phyloP scores from a whole-genome alignment of 805 yeast species.

The Priceomyces haplophilus region DNA sequence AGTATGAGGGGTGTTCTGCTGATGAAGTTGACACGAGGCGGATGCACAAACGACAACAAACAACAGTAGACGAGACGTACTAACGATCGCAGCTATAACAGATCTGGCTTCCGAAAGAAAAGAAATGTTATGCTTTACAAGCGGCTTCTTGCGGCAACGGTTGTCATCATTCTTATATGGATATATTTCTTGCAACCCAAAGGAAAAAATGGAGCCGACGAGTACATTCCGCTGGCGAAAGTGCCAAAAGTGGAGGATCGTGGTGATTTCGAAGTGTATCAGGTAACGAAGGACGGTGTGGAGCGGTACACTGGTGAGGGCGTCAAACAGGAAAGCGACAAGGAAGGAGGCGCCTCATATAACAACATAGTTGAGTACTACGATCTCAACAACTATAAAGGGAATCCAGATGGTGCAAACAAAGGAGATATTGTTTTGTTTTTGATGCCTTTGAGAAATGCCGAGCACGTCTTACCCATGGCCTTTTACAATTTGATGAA shows the following conservation, averaged over 20 bases:
- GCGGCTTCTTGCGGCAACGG: conserved; percentile 6
- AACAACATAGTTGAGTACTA: conserved; percentile 54
- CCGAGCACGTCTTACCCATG: conserved; percentile 71
- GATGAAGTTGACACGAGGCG: not conserved
- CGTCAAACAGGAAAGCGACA: conserved; percentile 14
- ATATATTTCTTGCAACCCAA: not conserved
- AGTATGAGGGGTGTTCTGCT: conserved; percentile 10
- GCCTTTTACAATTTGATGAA: conserved; percentile 86
- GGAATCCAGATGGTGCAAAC: conserved; percentile 46
- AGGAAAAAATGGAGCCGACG: not conserved
- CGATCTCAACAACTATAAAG: conserved; percentile 58
- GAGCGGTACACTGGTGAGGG: conserved; percentile 6
- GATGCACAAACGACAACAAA: not conserved
- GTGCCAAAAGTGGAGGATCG: not conserved
- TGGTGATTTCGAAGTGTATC: conserved; percentile 18
- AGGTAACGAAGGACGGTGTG: conserved; percentile 32
- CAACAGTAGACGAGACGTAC: not conserved
- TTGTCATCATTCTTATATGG: conserved; percentile 9
- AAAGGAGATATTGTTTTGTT: conserved; percentile 64
- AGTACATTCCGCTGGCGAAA: not conserved
- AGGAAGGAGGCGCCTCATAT: conserved; percentile 27
- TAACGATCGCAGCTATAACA: conserved; percentile 11
- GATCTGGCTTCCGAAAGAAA: conserved; percentile 21
- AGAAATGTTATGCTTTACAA: conserved; percentile 7
- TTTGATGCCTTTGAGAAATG: conserved; percentile 75